Base-by-base conservation (phyloP, 192 early-diverging fungal species). In the Coemansia umbellata region DNA sequence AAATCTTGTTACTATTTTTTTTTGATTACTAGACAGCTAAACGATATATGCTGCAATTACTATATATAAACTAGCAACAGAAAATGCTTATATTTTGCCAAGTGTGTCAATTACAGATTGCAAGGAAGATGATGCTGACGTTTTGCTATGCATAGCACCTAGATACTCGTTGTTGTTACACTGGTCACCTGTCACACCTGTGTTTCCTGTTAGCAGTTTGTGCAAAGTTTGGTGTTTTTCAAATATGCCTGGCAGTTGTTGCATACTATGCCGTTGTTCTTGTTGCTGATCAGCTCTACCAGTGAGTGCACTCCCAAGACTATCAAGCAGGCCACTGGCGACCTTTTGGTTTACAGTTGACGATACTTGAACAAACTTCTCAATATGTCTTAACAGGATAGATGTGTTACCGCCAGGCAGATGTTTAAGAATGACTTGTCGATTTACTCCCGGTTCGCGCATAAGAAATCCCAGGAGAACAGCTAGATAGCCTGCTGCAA, bases 401-500 rank as follows among this genome's bases (percentile, higher is more conserved):
- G 53, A 44, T 7, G 60, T 48, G 32, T 55, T 36, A 8, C 42
- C 47, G 2, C 36, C 53, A 24, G 72, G 72, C 14, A 75, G 30
- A 10, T 49, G 49, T 28, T 60, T 28, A 7, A 59, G 31, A n/a
- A 75, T 50, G 1, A 44, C 15, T 5, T 63, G 48, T 22, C 56
- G 41, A 22, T 30, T 19, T 9, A 45, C 22, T 14, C 50, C 45
- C 6, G 59, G 43, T 8, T 59, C 57, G 3, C 60, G 56, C 57
- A 75, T 49, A 37, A 75, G 23, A 18, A 75, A 60, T 0, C 72
- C 72, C 23, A 75, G 35, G 8, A 75, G 53, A 13, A 75, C 72
- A 8, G 72, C 39, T 21, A 75, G 27, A 39, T 75, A 75, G 2
- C 72, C 72, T 2, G 72, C 72, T 2, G 72, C 60, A 52, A 75